Evolutionary conservation across 176 grass and related monocot genomes (phyloP), one percentile per base, ranked within the genome.

Genomic region (Thalia dealbata): DNA sequence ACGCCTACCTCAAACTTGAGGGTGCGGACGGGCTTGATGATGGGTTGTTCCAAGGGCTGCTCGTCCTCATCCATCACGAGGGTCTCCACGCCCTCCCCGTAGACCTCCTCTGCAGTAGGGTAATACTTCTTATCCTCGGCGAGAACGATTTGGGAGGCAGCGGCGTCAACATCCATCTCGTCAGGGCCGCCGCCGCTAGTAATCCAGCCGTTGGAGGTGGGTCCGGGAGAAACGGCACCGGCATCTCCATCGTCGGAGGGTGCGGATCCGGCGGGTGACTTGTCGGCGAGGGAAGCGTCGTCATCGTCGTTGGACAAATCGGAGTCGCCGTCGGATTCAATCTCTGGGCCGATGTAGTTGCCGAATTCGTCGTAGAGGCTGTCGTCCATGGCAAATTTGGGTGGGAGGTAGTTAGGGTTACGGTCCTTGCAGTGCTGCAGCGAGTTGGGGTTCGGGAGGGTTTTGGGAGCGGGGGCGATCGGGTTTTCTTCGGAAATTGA

Each of bases 101-200:
- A 99, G 58, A 99, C 95, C 78, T 99, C 95, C 81, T 99, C 95
- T 15, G 95, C 95, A 14, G 95, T 93, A 76, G 95, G 95, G 81
- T 93, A 99, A 71, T 99, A 93, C 90, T 99, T 99, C 83, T 99
- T 99, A 76, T 99, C 95, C 86, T 99, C 95, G 11, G 95, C 90
- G 32, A 99, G 95, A 50, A 99, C 90, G 50, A 99, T 87, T 62
- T 89, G 86, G 46, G 81, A 73, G 19, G 90, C 71, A 38, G 82
- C 87, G 22, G 73, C 79, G 42, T 85, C 89, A 15, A 73, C 78
- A 25, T 85, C 89, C 89, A 88, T 88, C 23, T 86, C 71, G 35
- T 50, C 85, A 5, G 71, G 69, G 41, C 73, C 82, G 62, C 74
- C 71, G 62, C 75, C 35, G 38, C 19, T 44, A 64, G 85, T 88